phyloP scores from a whole-genome alignment of 306 rosid species.

The Dryas octopetala region DNA sequence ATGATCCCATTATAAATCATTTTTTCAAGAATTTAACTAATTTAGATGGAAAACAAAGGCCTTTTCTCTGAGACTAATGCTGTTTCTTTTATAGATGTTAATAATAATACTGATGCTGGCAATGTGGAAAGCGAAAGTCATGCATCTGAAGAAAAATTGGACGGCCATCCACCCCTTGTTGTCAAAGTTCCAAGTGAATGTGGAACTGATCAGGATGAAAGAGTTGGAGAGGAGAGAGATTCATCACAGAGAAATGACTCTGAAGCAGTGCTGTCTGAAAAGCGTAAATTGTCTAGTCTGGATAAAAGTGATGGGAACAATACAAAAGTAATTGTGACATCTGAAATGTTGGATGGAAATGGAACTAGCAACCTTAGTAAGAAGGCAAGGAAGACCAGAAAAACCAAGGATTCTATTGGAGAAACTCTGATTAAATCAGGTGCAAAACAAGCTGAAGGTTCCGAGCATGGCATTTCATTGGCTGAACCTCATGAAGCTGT shows the following conservation, averaged over 20 bases:
- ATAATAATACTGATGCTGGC: slow-evolving; percentile 26
- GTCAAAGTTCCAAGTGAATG: slow-evolving; percentile 33
- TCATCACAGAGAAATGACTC: slow-evolving; percentile 32
- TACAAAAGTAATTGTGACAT: slow-evolving; percentile 27
- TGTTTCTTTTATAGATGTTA: slow-evolving; percentile 33
- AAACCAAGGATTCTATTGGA: slow-evolving; percentile 33
- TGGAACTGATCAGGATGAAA: slow-evolving; percentile 26
- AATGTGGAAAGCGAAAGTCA: slow-evolving; percentile 27
- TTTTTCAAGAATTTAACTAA: slow-evolving; percentile 3
- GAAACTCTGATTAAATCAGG: slow-evolving; percentile 17
- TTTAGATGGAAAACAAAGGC: not conserved
- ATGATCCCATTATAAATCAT: not conserved
- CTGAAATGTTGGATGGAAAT: slow-evolving; percentile 32
- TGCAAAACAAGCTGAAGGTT: slow-evolving; percentile 27
- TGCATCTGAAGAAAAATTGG: slow-evolving; percentile 35
- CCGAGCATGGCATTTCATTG: slow-evolving; percentile 26
- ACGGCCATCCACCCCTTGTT: slow-evolving; percentile 26
- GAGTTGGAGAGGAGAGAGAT: slow-evolving; percentile 41
- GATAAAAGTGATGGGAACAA: slow-evolving; percentile 28
- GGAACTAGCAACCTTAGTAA: slow-evolving; percentile 33
- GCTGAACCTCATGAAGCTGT: slow-evolving; percentile 34
- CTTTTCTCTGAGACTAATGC: slow-evolving; percentile 20
- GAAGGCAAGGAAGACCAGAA: slow-evolving; percentile 41
- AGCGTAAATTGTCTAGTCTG: slow-evolving; percentile 25
- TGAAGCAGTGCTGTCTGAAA: slow-evolving; percentile 31